A percentile compares a stretch with the other conserved stretches of the same genome.
These are phyloP conservation scores for Elongisporangium senticosum DNA, from an alignment of 352 stramenopile genomes.

Conservation along the genomic window DNA sequence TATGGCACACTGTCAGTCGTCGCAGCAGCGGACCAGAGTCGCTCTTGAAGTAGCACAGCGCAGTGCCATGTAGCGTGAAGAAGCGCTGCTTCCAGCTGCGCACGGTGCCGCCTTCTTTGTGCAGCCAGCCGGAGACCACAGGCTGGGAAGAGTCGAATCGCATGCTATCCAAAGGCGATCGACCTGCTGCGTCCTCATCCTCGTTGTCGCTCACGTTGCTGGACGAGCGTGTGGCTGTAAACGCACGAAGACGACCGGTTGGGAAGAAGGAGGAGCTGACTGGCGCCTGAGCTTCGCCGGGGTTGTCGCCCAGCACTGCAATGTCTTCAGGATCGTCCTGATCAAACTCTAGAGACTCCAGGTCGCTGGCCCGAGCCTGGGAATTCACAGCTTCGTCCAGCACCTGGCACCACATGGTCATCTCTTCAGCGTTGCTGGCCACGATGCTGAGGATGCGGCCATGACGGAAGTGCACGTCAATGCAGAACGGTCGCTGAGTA, in stretches of 20 bases:
- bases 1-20: slow-evolving; percentile 63
- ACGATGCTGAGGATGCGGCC: slow-evolving; percentile 59
- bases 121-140: slow-evolving; percentile 64
- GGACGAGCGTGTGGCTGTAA: neutral
- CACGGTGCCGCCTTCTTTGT: slow-evolving; percentile 76
- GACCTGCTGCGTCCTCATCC: slow-evolving; percentile 6
- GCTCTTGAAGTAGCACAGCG: slow-evolving; percentile 83
- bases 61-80: slow-evolving; percentile 70
- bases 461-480: slow-evolving; percentile 60
- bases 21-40: slow-evolving; percentile 63
- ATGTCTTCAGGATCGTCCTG: slow-evolving; percentile 47
- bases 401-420: slow-evolving; percentile 51
- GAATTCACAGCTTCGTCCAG: slow-evolving; percentile 43
- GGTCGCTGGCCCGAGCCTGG: slow-evolving; percentile 16
- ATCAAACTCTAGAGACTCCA: slow-evolving; percentile 43
- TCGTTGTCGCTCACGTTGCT: slow-evolving; percentile 2
- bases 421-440: slow-evolving; percentile 43
- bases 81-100: slow-evolving; percentile 83
- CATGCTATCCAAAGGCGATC: slow-evolving; percentile 14
- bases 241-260: neutral
- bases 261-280: neutral
- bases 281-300: slow-evolving; percentile 6
- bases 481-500: slow-evolving; percentile 57
- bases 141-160: slow-evolving; percentile 27
- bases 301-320: slow-evolving; percentile 23